Conservation (phyloP, 2,329 filamentous ascomycete species). For the Cladosporium sp. region DNA sequence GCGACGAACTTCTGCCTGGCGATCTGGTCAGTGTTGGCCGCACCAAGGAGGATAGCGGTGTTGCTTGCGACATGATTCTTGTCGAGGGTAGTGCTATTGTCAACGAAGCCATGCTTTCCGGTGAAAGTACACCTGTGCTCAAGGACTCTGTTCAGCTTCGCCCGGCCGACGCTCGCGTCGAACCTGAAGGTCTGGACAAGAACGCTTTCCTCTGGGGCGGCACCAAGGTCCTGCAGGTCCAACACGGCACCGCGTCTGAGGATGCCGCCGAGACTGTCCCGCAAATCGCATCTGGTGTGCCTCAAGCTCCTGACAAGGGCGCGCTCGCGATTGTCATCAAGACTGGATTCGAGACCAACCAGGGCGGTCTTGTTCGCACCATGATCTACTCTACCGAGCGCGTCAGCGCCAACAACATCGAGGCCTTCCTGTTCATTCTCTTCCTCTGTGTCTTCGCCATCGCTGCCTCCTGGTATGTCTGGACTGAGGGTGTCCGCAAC, state of each 20-base stretch:
- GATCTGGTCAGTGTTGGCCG: constrained; percentile 89
- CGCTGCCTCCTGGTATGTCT: constrained; percentile 98
- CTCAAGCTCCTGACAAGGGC: constrained; percentile 85
- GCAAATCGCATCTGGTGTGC: constrained; percentile 73
- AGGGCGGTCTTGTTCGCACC: constrained; percentile 93
- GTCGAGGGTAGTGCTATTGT: constrained; percentile 96
- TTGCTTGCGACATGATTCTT: constrained; percentile 94
- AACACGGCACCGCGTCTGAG: constrained; percentile 77
- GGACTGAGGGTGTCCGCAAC: constrained; percentile 91
- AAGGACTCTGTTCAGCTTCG: constrained; percentile 95
- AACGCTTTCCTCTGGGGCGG: constrained; percentile 95
- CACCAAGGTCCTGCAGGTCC: constrained; percentile 95
- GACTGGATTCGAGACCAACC: constrained; percentile 97
- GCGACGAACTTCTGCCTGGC: constrained; percentile 88
- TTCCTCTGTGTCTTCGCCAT: constrained; percentile 96
- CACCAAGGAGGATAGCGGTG: constrained; percentile 94
- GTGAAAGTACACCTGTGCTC: constrained; percentile 92
- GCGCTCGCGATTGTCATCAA: constrained; percentile 93
- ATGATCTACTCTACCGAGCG: constrained; percentile 99
- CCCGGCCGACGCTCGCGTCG: constrained; percentile 75
- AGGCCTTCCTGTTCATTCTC: constrained; percentile 95
- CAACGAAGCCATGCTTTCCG: constrained; percentile 98
- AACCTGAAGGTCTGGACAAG: constrained; percentile 91
- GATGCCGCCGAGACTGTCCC: constrained; percentile 60
- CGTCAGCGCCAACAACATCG: constrained; percentile 96